A percentile compares a stretch with the other conserved stretches of the same genome.
phyloP scores from a whole-genome alignment of 345 rosid species.

The Noccaea bulbosa region DNA sequence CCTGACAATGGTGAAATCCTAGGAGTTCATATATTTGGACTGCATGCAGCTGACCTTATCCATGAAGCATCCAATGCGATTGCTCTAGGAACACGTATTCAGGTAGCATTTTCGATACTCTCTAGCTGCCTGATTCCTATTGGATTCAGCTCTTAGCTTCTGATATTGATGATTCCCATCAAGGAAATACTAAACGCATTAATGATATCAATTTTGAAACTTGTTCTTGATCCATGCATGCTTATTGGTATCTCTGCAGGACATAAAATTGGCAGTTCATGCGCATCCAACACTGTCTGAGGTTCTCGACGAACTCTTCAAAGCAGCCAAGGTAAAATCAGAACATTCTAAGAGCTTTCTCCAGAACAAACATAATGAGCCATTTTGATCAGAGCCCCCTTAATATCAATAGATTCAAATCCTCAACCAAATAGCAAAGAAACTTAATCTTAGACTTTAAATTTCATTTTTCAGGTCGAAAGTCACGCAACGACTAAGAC shows the following conservation, averaged over 20 bases:
- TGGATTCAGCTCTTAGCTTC: not conserved
- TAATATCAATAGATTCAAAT: not conserved
- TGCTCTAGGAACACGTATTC: slow-evolving; percentile 84
- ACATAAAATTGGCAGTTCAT: slow-evolving; percentile 89
- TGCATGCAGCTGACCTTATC: slow-evolving; percentile 99
- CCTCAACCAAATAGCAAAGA: not conserved
- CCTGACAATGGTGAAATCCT: slow-evolving; percentile 97
- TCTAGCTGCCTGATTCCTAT: slow-evolving; percentile 11
- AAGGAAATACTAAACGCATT: not conserved
- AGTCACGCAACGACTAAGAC: slow-evolving; percentile 20
- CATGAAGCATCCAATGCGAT: slow-evolving; percentile 99
- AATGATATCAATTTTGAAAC: not conserved
- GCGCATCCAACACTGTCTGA: slow-evolving; percentile 99
- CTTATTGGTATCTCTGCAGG: slow-evolving; percentile 55
- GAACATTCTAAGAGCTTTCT: slow-evolving; percentile 1
- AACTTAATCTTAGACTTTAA: not conserved
- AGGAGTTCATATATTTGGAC: slow-evolving; percentile 95
- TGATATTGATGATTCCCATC: not conserved
- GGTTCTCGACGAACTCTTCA: slow-evolving; percentile 95
- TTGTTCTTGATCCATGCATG: slow-evolving; percentile 34
- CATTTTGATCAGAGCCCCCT: not conserved
- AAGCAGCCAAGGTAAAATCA: slow-evolving; percentile 86
- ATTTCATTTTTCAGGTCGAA: slow-evolving; percentile 33
- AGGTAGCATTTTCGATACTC: slow-evolving; percentile 48
- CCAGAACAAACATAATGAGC: not conserved